Conservation (phyloP, 108 stramenopile genomes). For the Nannochloropsis salina region DNA sequence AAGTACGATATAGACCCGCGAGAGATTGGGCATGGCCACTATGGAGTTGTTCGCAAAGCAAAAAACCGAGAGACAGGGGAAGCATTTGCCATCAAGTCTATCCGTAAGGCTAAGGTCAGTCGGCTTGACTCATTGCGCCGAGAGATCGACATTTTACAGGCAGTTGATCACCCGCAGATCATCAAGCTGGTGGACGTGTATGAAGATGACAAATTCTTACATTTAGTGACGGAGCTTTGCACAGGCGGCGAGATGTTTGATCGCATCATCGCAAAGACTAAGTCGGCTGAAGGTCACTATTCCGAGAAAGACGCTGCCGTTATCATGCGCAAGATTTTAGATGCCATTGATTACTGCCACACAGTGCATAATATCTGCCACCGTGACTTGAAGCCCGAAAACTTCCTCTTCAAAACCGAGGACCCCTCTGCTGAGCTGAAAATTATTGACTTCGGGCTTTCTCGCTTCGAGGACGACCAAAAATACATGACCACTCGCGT, state of each 20-base stretch:
- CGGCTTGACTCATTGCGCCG: constrained; percentile 38
- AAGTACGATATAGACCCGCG: constrained; percentile 35
- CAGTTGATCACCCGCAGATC: constrained; percentile 49
- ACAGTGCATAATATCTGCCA: constrained; percentile 80
- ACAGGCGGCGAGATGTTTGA: constrained; percentile 90
- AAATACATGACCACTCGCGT: constrained; percentile 51
- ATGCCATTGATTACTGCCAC: constrained; percentile 90
- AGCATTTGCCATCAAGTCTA: constrained; percentile 49
- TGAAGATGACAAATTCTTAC: constrained; percentile 49
- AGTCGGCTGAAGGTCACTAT: constrained; percentile 73
- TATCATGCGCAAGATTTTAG: constrained; percentile 76
- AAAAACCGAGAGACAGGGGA: constrained; percentile 27
- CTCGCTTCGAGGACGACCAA: constrained; percentile 54
- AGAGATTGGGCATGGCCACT: constrained; percentile 51
- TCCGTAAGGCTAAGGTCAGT: constrained; percentile 35
- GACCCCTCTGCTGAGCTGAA: constrained; percentile 75
- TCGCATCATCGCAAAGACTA: constrained; percentile 64
- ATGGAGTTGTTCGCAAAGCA: constrained; percentile 49
- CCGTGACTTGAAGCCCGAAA: constrained; percentile 96
- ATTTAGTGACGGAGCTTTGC: constrained; percentile 73
- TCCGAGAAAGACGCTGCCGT: constrained; percentile 83
- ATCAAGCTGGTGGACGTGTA: constrained; percentile 49
- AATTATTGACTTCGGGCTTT: constrained; percentile 97
- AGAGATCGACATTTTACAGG: constrained; percentile 44
- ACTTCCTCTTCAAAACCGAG: constrained; percentile 81